These are phyloP conservation scores for Prunus kanzakura DNA, from an alignment of 306 rosid genomes.

Conservation along the genomic window DNA sequence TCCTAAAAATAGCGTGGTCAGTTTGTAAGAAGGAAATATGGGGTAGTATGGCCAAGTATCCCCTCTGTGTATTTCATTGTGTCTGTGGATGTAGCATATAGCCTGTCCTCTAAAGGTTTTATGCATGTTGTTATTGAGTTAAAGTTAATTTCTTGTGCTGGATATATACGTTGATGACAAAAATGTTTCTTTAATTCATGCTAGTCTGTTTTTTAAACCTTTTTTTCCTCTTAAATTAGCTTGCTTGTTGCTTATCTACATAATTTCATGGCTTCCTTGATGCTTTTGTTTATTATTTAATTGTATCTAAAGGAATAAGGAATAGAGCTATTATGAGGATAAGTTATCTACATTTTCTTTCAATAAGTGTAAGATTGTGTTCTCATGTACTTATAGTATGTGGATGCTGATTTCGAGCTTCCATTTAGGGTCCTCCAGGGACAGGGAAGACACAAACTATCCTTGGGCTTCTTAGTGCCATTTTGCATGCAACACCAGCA, in stretches of 20 bases:
- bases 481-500: slow-evolving; percentile 90
- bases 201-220: too few relatives aligned
- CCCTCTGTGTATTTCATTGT: too few relatives aligned
- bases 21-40: too few relatives aligned
- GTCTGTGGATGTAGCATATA: too few relatives aligned
- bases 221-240: neutral
- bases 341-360: neutral
- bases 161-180: too few relatives aligned
- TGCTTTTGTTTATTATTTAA: neutral
- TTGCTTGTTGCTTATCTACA: neutral
- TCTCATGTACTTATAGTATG: neutral
- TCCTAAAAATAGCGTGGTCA: too few relatives aligned
- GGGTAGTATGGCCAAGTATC: too few relatives aligned
- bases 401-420: slow-evolving; percentile 31
- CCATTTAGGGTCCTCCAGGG: slow-evolving; percentile 96
- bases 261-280: neutral
- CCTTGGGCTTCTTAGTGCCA: slow-evolving; percentile 88
- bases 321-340: neutral
- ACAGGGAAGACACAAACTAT: slow-evolving; percentile 97
- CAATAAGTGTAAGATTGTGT: neutral
- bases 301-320: neutral
- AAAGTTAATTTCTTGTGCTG: neutral
- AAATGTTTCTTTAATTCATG: too few relatives aligned
- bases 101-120: too few relatives aligned
- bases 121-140: neutral